These are phyloP conservation scores for Lentinula aciculospora DNA, from an alignment of 768 basidiomycete species.

Conservation along the genomic window DNA sequence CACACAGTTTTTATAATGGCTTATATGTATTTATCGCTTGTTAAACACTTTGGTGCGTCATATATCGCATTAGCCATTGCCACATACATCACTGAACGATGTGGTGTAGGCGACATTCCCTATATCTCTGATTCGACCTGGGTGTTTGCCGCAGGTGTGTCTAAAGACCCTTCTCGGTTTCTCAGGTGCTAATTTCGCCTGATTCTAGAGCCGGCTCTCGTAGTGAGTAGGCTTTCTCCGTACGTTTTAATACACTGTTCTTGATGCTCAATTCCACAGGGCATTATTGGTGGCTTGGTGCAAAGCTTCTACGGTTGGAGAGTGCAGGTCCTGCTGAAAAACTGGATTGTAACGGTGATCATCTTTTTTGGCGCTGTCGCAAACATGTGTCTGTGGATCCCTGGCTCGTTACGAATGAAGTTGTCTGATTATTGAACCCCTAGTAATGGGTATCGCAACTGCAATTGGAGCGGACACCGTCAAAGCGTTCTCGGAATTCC, in stretches of 20 bases:
- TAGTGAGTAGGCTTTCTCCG: not conserved
- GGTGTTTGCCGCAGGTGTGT: not conserved
- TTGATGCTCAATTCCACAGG: not conserved
- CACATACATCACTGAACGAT: not conserved
- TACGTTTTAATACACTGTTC: too few species aligned
- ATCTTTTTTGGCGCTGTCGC: not conserved
- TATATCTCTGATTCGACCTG: constrained; percentile 3
- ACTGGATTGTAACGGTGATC: not conserved
- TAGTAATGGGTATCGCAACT: not conserved
- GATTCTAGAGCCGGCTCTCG: not conserved
- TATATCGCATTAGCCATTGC: too few species aligned
- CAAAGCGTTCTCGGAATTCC: not conserved
- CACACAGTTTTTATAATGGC: constrained; percentile 5
- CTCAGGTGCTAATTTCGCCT: too few species aligned
- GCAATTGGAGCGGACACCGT: not conserved
- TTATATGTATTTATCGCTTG: constrained; percentile 4
- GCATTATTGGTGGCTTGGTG: constrained; percentile 7
- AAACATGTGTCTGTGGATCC: not conserved
- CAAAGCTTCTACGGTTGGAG: constrained; percentile 6
- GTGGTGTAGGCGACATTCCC: not conserved
- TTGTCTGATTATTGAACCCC: too few species aligned
- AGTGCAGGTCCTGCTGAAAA: not conserved
- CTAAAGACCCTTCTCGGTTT: not conserved
- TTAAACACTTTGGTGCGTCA: constrained; percentile 7
- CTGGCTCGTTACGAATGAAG: too few species aligned